A percentile compares a stretch with the other conserved stretches of the same genome.
Conservation (phyloP, 2,329 filamentous ascomycete species). For the Aspergillus tubingensis region DNA sequence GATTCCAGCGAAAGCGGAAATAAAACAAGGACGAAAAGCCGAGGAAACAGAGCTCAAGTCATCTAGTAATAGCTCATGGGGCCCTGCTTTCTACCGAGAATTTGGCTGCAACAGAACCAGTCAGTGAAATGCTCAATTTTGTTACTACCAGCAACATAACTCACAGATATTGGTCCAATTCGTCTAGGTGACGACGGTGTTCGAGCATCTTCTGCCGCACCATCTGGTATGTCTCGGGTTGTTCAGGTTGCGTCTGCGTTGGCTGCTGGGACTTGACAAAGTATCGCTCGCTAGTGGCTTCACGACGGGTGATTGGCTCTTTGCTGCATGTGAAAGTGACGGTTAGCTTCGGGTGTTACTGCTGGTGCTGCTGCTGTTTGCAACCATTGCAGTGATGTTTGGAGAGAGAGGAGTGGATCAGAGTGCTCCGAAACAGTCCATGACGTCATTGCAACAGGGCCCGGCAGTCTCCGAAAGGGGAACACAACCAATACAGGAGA, state of each 20-base stretch:
- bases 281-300: slow-evolving; percentile 20
- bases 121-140: background rate
- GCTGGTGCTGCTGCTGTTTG: background rate
- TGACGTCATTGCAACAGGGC: slow-evolving; percentile 24
- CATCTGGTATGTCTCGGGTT: slow-evolving; percentile 24
- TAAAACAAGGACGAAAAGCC: too few relatives aligned
- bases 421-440: background rate
- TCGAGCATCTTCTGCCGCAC: slow-evolving; percentile 27
- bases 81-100: background rate
- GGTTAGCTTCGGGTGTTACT: background rate
- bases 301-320: slow-evolving; percentile 24
- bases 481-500: too few relatives aligned
- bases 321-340: slow-evolving; percentile 16
- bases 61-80: background rate
- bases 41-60: background rate
- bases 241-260: background rate
- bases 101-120: background rate
- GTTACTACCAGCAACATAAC: background rate
- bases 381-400: background rate
- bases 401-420: background rate
- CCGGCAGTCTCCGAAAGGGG: background rate
- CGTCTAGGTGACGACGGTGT: slow-evolving; percentile 27
- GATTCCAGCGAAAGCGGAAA: background rate
- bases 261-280: slow-evolving; percentile 20
- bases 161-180: slow-evolving; percentile 31